Evolutionary conservation across 805 yeast genomes (phyloP).

Genomic region (Citeromyces nyonsensis): DNA sequence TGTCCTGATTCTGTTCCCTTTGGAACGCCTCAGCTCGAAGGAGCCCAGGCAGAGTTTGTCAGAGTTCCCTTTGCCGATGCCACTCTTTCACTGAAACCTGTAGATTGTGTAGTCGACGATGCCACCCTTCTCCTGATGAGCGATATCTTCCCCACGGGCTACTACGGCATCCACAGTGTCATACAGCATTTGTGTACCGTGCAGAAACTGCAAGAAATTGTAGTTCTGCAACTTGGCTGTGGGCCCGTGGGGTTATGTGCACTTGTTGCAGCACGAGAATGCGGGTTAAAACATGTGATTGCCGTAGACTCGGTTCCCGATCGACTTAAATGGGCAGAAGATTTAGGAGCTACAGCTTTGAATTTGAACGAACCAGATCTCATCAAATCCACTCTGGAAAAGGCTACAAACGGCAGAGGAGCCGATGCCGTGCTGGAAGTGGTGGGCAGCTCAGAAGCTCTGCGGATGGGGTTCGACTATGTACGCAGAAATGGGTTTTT

Average conservation of each 20-base stretch:
- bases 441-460: constrained; percentile 39
- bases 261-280: constrained; percentile 22
- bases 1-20: constrained; percentile 40
- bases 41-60: constrained; percentile 50
- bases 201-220: constrained; percentile 17
- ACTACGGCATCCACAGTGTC: constrained; percentile 37
- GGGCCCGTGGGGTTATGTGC: constrained; percentile 51
- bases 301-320: constrained; percentile 33
- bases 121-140: constrained; percentile 39
- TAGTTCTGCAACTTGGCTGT: constrained; percentile 36
- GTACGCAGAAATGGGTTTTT: constrained; percentile 45
- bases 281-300: constrained; percentile 26
- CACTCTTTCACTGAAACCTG: constrained; percentile 29
- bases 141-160: constrained; percentile 52
- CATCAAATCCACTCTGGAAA: constrained; percentile 13
- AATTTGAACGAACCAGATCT: constrained; percentile 24
- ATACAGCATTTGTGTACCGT: constrained; percentile 20
- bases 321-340: constrained; percentile 24
- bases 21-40: constrained; percentile 40
- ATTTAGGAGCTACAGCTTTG: constrained; percentile 32
- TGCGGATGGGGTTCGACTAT: constrained; percentile 31
- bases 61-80: constrained; percentile 41
- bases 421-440: constrained; percentile 48
- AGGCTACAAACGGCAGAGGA: constrained; percentile 28
- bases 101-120: constrained; percentile 17